Conservation (phyloP, 306 rosid genomes). For the Carpinus fangiana region DNA sequence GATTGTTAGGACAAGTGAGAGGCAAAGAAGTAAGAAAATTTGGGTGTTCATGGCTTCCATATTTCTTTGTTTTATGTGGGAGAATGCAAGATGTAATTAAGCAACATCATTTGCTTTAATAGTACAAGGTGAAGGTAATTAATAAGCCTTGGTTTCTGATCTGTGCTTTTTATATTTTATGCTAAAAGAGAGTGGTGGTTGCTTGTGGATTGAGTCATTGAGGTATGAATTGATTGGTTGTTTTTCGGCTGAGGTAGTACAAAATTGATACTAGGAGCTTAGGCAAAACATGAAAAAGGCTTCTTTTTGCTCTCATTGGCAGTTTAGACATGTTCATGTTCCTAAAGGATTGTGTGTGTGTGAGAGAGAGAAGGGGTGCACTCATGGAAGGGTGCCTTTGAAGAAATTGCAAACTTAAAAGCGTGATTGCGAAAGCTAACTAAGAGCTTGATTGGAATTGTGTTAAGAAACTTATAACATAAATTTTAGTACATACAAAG, state of each 20-base stretch:
- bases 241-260: too few species aligned
- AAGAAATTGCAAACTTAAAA: constrained; percentile 25
- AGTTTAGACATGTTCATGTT: neutral
- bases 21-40: constrained; percentile 22
- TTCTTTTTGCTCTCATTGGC: constrained; percentile 24
- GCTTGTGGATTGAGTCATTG: too few species aligned
- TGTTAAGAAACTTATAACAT: too few species aligned
- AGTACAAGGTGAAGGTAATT: neutral
- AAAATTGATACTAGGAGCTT: constrained; percentile 28
- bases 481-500: too few species aligned
- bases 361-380: neutral
- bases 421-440: constrained; percentile 11
- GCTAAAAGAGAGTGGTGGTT: neutral
- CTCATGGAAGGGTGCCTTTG: constrained; percentile 29
- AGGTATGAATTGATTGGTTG: too few species aligned
- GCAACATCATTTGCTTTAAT: constrained; percentile 32
- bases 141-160: too few species aligned
- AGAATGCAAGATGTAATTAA: neutral
- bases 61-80: neutral
- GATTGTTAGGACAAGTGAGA: constrained; percentile 23
- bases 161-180: too few species aligned
- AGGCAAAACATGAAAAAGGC: constrained; percentile 42
- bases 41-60: constrained; percentile 37
- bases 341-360: neutral
- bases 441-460: too few species aligned